Evolutionary conservation across 2,329 filamentous ascomycete species (phyloP).

Genomic region (Ophiostoma pallidulum): DNA sequence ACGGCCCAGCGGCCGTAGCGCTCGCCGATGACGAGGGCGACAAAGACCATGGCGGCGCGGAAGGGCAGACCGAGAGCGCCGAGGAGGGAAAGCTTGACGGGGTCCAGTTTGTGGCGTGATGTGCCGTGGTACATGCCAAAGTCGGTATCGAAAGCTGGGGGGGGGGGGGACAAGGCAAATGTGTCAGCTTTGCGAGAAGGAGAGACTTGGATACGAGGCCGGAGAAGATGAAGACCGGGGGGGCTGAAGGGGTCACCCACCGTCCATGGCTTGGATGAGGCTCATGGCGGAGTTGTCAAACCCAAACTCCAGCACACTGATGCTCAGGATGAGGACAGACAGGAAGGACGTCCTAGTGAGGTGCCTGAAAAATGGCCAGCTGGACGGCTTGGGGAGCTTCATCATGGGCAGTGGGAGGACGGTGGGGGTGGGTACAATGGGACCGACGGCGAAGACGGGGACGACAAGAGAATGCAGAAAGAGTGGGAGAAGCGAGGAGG

Average conservation of each 20-base stretch:
- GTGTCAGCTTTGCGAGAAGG: not conserved
- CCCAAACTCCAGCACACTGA: constrained; percentile 15
- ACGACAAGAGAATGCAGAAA: not conserved
- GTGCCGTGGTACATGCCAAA: constrained; percentile 11
- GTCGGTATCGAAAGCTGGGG: constrained; percentile 11
- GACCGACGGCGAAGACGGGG: no score
- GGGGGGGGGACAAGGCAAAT: no score
- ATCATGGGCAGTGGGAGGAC: not conserved
- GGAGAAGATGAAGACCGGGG: no score
- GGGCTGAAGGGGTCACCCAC: no score
- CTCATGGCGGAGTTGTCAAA: constrained; percentile 13
- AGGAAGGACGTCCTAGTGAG: constrained; percentile 11
- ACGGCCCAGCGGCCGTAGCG: constrained; percentile 13
- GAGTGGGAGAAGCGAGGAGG: not conserved
- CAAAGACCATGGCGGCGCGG: constrained; percentile 11
- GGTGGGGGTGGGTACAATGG: no score
- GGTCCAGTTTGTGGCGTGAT: constrained; percentile 2
- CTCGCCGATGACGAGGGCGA: constrained; percentile 10
- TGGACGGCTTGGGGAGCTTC: not conserved
- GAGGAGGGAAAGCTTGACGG: constrained; percentile 11
- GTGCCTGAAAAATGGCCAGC: constrained; percentile 10
- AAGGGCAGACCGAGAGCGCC: constrained; percentile 8
- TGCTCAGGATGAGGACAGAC: constrained; percentile 9
- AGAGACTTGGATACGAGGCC: no score
- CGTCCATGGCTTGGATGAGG: constrained; percentile 13